Percentiles rank a stretch among this genome's conserved stretches.
Evolutionary conservation across 495 filamentous ascomycete species (phyloP).

Genomic region (Collariella sp.): DNA sequence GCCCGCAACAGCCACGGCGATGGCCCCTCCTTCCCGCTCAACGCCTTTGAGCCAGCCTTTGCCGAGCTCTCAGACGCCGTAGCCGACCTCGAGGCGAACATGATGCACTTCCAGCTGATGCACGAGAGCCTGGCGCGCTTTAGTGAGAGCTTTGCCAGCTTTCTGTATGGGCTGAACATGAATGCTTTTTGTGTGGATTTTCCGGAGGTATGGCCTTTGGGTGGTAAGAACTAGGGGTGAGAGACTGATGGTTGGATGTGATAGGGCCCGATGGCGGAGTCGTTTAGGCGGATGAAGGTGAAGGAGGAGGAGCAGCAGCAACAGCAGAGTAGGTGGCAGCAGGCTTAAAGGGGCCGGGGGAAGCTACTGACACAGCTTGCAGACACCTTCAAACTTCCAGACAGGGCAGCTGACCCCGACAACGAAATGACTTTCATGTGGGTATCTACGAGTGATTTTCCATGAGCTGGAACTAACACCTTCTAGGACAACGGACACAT

Average conservation of each 20-base stretch:
- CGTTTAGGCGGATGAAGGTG: conserved; percentile 56
- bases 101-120: conserved; percentile 95
- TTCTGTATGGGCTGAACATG: conserved; percentile 94
- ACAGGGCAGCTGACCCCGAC: conserved; percentile 25
- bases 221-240: neutral
- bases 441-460: conserved; percentile 18
- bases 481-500: conserved; percentile 81
- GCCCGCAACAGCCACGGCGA: conserved; percentile 46
- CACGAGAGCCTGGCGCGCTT: conserved; percentile 92
- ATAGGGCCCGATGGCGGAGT: conserved; percentile 49
- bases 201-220: conserved; percentile 56
- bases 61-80: conserved; percentile 91
- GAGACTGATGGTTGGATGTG: neutral
- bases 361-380: conserved; percentile 7
- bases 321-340: conserved; percentile 6
- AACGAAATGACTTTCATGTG: conserved; percentile 85
- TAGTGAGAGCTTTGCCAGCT: conserved; percentile 91
- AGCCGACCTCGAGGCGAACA: conserved; percentile 91
- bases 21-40: conserved; percentile 59
- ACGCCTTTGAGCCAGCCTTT: conserved; percentile 76
- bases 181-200: conserved; percentile 99
- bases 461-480: conserved; percentile 18
- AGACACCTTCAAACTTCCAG: conserved; percentile 12
- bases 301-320: conserved; percentile 37
- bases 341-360: conserved; percentile 27